phyloP scores from a whole-genome alignment of 345 rosid species.

The Pelargonium nanum region DNA sequence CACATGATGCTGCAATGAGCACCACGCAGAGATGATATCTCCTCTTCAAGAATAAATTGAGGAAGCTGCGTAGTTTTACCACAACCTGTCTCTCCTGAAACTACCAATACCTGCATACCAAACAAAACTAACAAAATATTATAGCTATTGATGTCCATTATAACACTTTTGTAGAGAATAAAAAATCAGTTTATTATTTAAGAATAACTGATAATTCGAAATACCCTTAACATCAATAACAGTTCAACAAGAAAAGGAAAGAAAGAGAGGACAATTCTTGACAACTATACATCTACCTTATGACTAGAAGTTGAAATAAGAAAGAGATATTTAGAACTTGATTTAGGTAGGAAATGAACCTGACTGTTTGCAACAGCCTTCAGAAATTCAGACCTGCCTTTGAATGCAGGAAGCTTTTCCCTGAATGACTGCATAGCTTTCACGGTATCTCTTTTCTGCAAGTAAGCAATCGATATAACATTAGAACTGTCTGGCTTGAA shows the following conservation, averaged over 20 bases:
- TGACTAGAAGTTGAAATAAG: too few species aligned
- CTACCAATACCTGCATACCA: constrained; percentile 57
- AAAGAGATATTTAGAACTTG: background rate
- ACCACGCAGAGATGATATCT: constrained; percentile 62
- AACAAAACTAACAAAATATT: constrained; percentile 5
- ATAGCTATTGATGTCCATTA: background rate
- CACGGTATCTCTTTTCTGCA: constrained; percentile 43
- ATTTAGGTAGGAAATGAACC: constrained; percentile 26
- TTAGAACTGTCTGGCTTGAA: background rate
- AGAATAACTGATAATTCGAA: too few species aligned
- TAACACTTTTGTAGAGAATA: too few species aligned
- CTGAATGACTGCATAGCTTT: constrained; percentile 67
- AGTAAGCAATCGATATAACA: constrained; percentile 7
- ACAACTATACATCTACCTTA: too few species aligned
- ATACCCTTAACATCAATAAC: too few species aligned
- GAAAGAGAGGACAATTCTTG: too few species aligned
- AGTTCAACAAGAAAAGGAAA: too few species aligned
- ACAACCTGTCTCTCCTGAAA: constrained; percentile 98
- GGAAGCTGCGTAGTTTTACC: constrained; percentile 98
- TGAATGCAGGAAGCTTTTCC: constrained; percentile 82
- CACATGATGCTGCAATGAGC: constrained; percentile 82
- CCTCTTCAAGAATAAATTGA: constrained; percentile 85
- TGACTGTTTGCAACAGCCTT: constrained; percentile 72
- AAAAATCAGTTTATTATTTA: too few species aligned
- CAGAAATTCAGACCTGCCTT: constrained; percentile 60